Evolutionary conservation across 371 early-diverging fungal species (phyloP).

Genomic region (Mucor sp.): DNA sequence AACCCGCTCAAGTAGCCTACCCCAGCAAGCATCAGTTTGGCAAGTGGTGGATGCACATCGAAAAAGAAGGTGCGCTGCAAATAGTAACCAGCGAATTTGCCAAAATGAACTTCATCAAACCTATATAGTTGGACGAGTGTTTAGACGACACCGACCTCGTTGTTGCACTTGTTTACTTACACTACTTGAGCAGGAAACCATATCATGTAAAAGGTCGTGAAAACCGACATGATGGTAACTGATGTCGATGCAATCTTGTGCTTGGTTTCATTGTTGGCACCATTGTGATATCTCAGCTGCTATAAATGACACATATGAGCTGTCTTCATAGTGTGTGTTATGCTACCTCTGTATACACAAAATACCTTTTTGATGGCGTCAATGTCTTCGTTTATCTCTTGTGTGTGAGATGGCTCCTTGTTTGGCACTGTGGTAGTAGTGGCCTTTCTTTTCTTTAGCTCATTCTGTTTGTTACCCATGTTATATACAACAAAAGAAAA

Average conservation of each 20-base stretch:
- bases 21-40: constrained; percentile 91
- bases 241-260: constrained; percentile 15
- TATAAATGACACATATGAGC: neutral
- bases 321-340: no score
- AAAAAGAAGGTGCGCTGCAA: constrained; percentile 92
- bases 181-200: constrained; percentile 73
- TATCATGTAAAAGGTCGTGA: constrained; percentile 53
- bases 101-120: constrained; percentile 99
- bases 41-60: constrained; percentile 89
- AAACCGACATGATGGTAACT: constrained; percentile 18
- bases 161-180: constrained; percentile 37
- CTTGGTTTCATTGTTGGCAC: neutral
- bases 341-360: neutral
- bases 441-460: neutral
- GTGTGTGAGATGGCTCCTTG: neutral
- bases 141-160: neutral
- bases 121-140: constrained; percentile 18
- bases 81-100: constrained; percentile 97
- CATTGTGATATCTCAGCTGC: neutral
- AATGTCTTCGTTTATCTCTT: constrained; percentile 9
- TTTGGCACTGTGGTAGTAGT: neutral
- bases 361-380: constrained; percentile 14
- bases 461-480: neutral
- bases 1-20: constrained; percentile 78
- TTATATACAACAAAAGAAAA: neutral